These are phyloP conservation scores for Vitis amurensis DNA, from an alignment of 164 flowering plant genomes.

Conservation along the genomic window DNA sequence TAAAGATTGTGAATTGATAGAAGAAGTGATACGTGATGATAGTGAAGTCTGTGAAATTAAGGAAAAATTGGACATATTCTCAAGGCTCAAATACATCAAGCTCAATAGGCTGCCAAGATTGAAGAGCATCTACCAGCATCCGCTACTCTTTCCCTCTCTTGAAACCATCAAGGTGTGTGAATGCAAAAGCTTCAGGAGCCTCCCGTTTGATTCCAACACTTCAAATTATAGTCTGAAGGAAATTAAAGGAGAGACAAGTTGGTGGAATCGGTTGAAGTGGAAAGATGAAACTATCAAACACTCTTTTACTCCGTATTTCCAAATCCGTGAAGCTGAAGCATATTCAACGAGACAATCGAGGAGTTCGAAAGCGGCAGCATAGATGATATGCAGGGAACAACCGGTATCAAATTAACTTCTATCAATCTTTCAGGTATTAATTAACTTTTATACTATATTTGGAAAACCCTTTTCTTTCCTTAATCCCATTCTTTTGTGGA, in stretches of 20 bases:
- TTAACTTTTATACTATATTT: no score
- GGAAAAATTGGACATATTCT: no score
- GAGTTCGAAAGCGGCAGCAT: no score
- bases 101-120: not conserved
- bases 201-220: not conserved
- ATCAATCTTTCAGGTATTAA: no score
- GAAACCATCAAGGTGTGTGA: not conserved
- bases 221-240: not conserved
- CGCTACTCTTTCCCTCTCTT: not conserved
- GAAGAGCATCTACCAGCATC: not conserved
- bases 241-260: not conserved
- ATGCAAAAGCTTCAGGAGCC: not conserved
- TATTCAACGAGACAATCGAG: no score
- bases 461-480: no score
- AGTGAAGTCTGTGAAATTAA: no score
- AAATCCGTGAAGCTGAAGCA: no score
- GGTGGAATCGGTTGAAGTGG: constrained; percentile 12
- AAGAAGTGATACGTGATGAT: not conserved
- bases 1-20: not conserved
- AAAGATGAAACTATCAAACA: not conserved
- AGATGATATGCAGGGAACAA: no score
- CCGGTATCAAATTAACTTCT: no score
- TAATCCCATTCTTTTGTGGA: no score
- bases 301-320: not conserved
- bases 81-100: not conserved